Conservation (phyloP, 176 grass and related monocot species). For the Oryza rufipogon region DNA sequence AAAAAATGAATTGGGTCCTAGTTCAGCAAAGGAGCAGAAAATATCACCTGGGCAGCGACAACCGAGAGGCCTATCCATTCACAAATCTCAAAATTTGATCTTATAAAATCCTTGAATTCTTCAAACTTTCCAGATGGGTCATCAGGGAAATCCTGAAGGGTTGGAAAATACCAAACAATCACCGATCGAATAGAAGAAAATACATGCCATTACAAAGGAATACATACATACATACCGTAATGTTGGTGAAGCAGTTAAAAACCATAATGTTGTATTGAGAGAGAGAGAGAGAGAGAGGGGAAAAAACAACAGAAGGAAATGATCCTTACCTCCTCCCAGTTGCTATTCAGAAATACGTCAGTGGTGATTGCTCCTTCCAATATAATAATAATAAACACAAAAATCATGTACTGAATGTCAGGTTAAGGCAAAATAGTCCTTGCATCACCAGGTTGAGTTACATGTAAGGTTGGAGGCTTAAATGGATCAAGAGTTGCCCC, state of each 20-base stretch:
- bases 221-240: background rate
- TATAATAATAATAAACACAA: conserved; percentile 73
- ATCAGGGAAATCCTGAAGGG: conserved; percentile 79
- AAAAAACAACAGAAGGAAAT: background rate
- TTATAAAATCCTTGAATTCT: conserved; percentile 76
- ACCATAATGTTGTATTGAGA: background rate
- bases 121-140: conserved; percentile 85
- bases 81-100: conserved; percentile 80
- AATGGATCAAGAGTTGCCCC: background rate
- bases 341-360: conserved; percentile 86
- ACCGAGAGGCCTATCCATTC: conserved; percentile 89
- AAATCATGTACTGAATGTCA: conserved; percentile 55
- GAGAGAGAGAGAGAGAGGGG: background rate
- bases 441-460: conserved; percentile 16
- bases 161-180: conserved; percentile 24
- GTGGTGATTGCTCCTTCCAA: conserved; percentile 68
- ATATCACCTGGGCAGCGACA: conserved; percentile 73
- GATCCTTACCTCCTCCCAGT: conserved; percentile 83
- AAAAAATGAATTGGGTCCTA: background rate
- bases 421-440: conserved; percentile 62
- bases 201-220: background rate
- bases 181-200: background rate
- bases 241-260: background rate
- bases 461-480: conserved; percentile 2
- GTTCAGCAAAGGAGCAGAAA: background rate